Base-by-base conservation (phyloP, 2,329 filamentous ascomycete species). In the Nannizzia gypsea region DNA sequence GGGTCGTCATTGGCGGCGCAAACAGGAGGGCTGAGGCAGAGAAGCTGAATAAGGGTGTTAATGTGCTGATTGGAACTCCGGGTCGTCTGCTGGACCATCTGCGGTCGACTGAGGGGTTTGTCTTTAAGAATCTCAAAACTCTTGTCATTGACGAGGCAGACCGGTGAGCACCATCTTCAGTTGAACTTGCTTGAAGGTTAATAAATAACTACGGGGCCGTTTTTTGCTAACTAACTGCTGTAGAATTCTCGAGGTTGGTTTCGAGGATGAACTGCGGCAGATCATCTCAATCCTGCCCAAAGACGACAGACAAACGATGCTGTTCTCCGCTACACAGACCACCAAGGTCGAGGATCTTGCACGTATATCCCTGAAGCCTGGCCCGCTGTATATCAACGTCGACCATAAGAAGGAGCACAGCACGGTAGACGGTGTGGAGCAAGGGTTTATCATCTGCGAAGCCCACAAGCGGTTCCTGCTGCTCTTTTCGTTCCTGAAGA, bases 241-340 rank as follows among this genome's bases (percentile, higher is more conserved):
- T 38, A 56, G 54, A 44, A 96, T 99, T 64, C 78, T 99, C 50
- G 93, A 99, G 76, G 89, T 96, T 63, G 92, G 93, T 67, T 99
- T 99, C 80, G 93, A 99, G 74, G 93, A 97, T 70, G 93, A 99
- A 77, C 96, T 99, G 88, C 83, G 89, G 64, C 87, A 95, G 72
- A 96, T 99, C 66, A 86, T 97, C 74, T 95, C 95, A 80, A 93
- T 97, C 59, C 78, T 97, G 17, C 89, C 91, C 54, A 87, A 87
- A 66, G 86, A 95, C 61, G 84, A 91, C 65, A 81, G 93, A 62
- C 92, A 97, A 75, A 96, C 91, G 0, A 93, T 95, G 86, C 83
- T 99, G n/a, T 99, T 99, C 80, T 96, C 90, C 13, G 93, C 93
- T 13, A 99, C 93, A 3, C 93, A 97, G 74, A 99, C 93, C 2